A percentile compares a stretch with the other conserved stretches of the same genome.
Conservation (phyloP, 176 grass and related monocot species). For the Eremochloa ophiuroides region DNA sequence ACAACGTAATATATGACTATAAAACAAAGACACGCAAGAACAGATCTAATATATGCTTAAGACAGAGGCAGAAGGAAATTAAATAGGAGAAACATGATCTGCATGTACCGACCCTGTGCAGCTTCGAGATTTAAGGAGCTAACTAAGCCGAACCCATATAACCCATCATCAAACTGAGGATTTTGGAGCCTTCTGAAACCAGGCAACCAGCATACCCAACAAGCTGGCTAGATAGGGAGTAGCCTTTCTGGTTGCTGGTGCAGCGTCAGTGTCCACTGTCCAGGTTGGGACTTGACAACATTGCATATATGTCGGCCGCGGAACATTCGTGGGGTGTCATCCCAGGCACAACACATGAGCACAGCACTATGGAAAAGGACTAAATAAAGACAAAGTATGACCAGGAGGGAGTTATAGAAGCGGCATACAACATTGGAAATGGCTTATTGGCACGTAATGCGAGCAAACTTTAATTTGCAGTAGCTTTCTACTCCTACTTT, state of each 20-base stretch:
- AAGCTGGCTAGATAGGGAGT: not conserved
- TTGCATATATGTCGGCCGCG: conserved; percentile 1
- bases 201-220: not conserved
- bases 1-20: not conserved
- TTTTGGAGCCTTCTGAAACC: not conserved
- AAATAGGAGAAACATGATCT: not conserved
- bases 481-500: conserved; percentile 21
- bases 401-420: not conserved
- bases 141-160: not conserved
- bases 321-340: not conserved
- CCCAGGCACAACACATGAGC: not conserved
- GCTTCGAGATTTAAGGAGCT: not conserved
- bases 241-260: conserved; percentile 12
- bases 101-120: not conserved
- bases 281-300: not conserved
- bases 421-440: not conserved
- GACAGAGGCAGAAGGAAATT: not conserved
- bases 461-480: not conserved
- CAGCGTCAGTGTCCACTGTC: conserved; percentile 1
- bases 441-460: not conserved
- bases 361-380: not conserved
- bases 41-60: not conserved
- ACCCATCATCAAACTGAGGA: conserved; percentile 4
- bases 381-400: conserved; percentile 28
- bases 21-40: not conserved